Percentiles rank a stretch among this genome's conserved stretches.
Conservation (phyloP, 257 asterid species). For the Buddleja alternifolia region DNA sequence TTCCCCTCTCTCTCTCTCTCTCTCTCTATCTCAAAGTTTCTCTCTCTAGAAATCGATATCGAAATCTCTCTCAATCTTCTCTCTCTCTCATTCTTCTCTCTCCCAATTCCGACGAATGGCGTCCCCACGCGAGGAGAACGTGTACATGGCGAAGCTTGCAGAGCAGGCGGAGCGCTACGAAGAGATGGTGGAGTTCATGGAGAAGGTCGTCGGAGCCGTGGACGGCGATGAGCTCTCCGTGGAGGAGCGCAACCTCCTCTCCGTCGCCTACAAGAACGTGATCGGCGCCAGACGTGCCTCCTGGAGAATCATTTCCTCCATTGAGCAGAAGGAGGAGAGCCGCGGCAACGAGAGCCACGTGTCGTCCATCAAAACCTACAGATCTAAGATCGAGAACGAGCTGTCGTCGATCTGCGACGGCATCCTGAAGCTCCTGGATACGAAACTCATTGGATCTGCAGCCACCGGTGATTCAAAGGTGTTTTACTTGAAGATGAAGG, state of each 20-base stretch:
- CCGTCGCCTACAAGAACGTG: constrained; percentile 61
- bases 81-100: constrained; percentile 28
- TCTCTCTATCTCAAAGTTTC: background rate
- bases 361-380: constrained; percentile 51
- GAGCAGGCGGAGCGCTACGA: constrained; percentile 96
- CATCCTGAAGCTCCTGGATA: constrained; percentile 51
- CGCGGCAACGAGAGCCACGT: constrained; percentile 64
- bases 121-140: constrained; percentile 81
- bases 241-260: constrained; percentile 63
- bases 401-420: constrained; percentile 52
- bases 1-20: background rate
- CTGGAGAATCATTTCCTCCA: constrained; percentile 57
- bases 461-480: constrained; percentile 51
- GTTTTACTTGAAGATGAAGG: constrained; percentile 59
- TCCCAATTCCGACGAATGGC: constrained; percentile 53
- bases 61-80: constrained; percentile 23
- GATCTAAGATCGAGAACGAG: constrained; percentile 62
- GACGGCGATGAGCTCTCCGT: constrained; percentile 63
- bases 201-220: constrained; percentile 72
- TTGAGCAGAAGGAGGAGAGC: constrained; percentile 65
- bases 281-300: constrained; percentile 64
- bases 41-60: constrained; percentile 29
- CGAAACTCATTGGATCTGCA: constrained; percentile 55
- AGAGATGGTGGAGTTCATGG: constrained; percentile 96
- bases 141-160: constrained; percentile 88